Conservation (phyloP, 352 stramenopile genomes). For the Blastocystis sp. region DNA sequence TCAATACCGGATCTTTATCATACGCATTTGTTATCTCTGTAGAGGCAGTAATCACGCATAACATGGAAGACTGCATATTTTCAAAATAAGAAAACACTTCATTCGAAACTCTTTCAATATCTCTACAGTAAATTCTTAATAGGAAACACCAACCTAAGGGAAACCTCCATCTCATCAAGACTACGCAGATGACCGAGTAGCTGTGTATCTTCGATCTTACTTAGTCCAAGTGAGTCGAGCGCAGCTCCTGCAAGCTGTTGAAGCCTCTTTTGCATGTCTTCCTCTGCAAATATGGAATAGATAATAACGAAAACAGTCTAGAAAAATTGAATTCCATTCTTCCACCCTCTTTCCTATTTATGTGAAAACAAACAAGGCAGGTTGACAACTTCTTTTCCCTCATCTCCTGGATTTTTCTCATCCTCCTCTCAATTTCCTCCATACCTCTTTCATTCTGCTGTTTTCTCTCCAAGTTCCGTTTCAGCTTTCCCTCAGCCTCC, state of each 20-base stretch:
- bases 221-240: conserved; percentile 29
- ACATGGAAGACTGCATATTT: not conserved
- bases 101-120: conserved; percentile 51
- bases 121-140: not conserved
- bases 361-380: not conserved
- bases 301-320: not conserved
- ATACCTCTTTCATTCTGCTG: not conserved
- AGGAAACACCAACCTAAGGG: not conserved
- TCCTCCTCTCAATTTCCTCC: not conserved
- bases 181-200: not conserved
- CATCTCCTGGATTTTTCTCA: conserved; percentile 1
- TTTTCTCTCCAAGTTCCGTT: not conserved
- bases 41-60: not conserved
- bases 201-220: conserved; percentile 26
- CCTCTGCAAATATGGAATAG: not conserved
- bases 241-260: conserved; percentile 51
- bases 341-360: not conserved
- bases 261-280: conserved; percentile 5
- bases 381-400: not conserved
- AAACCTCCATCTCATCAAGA: not conserved
- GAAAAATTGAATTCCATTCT: not conserved
- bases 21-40: not conserved
- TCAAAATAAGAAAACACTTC: conserved; percentile 45
- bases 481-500: not conserved
- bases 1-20: conserved; percentile 13